Evolutionary conservation across 139 green algal species (phyloP).

Genomic region (Volvox reticuliferus): DNA sequence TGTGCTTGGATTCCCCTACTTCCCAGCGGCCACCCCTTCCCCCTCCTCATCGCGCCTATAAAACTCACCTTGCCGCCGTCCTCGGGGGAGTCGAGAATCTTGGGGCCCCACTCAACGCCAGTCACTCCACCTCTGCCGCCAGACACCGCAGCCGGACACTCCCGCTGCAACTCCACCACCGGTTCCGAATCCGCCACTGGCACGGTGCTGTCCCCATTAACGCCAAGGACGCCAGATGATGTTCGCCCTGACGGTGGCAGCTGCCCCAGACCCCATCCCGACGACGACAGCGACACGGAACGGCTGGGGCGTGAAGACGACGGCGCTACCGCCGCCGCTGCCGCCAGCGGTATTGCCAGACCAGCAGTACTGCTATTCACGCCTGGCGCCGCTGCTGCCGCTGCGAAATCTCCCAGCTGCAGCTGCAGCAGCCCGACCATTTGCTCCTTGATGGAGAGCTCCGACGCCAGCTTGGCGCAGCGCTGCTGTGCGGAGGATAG

Average conservation of each 20-base stretch:
- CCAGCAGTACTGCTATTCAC: neutral
- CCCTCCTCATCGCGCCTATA: neutral
- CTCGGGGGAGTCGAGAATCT: neutral
- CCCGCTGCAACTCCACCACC: neutral
- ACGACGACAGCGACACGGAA: constrained; percentile 20
- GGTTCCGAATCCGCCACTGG: neutral
- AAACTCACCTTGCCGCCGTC: constrained; percentile 35
- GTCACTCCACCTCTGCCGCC: neutral
- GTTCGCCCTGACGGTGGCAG: too few species aligned
- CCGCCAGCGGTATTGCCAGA: neutral
- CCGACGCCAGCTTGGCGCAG: constrained; percentile 38
- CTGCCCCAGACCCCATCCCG: neutral
- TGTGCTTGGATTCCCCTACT: too few species aligned
- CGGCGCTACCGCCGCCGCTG: constrained; percentile 5
- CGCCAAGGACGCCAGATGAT: neutral
- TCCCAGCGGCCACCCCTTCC: neutral
- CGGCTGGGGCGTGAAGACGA: neutral
- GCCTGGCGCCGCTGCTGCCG: neutral
- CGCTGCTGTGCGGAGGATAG: constrained; percentile 35
- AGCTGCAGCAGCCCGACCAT: constrained; percentile 48
- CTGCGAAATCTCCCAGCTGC: constrained; percentile 36
- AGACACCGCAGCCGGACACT: neutral
- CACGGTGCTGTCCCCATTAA: neutral
- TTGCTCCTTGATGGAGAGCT: constrained; percentile 46
- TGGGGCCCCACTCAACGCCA: neutral